Evolutionary conservation across 2,329 filamentous ascomycete genomes (phyloP).

Genomic region (Monilinia polystroma): DNA sequence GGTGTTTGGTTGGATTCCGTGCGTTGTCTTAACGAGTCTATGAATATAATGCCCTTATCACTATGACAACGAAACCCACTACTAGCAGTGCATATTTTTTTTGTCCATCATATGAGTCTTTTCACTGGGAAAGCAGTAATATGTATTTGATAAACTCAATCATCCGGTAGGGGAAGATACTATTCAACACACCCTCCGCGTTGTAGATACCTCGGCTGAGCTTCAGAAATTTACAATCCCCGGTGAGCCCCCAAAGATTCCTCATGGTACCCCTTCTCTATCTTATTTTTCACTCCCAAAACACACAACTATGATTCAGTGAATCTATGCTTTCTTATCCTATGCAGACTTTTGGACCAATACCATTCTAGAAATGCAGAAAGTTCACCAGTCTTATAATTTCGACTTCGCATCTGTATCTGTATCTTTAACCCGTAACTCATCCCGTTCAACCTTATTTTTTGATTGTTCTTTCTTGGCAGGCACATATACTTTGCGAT

Average conservation of each 20-base stretch:
- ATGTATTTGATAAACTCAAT: background rate
- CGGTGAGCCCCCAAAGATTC: background rate
- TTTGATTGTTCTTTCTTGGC: constrained; percentile 43
- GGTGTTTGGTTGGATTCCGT: constrained; percentile 33
- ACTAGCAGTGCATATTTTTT: background rate
- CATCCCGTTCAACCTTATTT: constrained; percentile 47
- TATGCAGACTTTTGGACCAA: background rate
- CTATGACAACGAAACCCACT: background rate
- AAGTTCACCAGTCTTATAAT: constrained; percentile 38
- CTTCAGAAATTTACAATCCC: background rate
- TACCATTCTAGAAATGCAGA: too few species aligned
- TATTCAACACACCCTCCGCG: background rate
- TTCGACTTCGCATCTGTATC: constrained; percentile 25
- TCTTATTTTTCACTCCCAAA: too few species aligned
- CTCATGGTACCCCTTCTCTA: background rate
- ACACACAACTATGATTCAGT: too few species aligned
- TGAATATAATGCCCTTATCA: constrained; percentile 2
- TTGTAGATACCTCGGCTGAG: background rate
- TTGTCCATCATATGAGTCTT: background rate
- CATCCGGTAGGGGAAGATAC: background rate
- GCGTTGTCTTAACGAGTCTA: constrained; percentile 13
- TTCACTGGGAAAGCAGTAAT: background rate
- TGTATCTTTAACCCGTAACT: constrained; percentile 23
- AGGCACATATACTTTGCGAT: constrained; percentile 51
- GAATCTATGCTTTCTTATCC: too few species aligned